These are phyloP conservation scores for Phytophthora pseudosyringae DNA, from an alignment of 352 stramenopile genomes.

Conservation along the genomic window DNA sequence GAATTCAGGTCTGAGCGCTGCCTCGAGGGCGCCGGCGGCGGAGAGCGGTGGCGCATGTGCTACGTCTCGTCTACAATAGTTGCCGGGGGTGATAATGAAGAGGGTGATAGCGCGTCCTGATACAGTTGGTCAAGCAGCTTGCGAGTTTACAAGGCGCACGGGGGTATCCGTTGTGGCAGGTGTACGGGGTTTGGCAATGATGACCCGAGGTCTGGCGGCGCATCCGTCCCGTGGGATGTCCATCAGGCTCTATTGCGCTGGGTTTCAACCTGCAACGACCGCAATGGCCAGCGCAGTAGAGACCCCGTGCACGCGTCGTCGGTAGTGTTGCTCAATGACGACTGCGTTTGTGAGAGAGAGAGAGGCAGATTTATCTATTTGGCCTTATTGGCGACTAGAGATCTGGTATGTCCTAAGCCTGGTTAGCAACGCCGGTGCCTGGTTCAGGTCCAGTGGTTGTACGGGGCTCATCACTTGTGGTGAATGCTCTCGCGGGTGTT, in stretches of 20 bases:
- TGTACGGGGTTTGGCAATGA: constrained; percentile 1
- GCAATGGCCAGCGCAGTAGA: no score
- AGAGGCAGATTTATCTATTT: no score
- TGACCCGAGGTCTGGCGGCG: constrained; percentile 17
- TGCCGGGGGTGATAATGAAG: constrained; percentile 1
- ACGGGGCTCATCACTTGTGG: no score
- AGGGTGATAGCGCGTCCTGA: neutral
- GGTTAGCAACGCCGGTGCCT: no score
- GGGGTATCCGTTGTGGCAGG: neutral
- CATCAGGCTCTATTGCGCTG: constrained; percentile 3
- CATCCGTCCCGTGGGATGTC: constrained; percentile 17
- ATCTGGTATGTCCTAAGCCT: no score
- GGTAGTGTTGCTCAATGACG: no score
- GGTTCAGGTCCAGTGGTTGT: no score
- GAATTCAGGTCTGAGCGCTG: constrained; percentile 31
- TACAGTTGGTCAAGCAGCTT: neutral
- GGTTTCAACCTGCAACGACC: neutral
- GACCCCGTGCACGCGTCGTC: no score
- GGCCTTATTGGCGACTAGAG: no score
- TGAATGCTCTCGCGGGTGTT: no score
- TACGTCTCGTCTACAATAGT: constrained; percentile 4
- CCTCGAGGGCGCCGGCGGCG: neutral
- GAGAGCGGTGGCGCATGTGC: constrained; percentile 19
- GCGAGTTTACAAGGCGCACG: neutral
- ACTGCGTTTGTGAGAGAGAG: no score